These are phyloP conservation scores for Pleomassaria siparia DNA, from an alignment of 2,329 filamentous ascomycete genomes.

Conservation along the genomic window DNA sequence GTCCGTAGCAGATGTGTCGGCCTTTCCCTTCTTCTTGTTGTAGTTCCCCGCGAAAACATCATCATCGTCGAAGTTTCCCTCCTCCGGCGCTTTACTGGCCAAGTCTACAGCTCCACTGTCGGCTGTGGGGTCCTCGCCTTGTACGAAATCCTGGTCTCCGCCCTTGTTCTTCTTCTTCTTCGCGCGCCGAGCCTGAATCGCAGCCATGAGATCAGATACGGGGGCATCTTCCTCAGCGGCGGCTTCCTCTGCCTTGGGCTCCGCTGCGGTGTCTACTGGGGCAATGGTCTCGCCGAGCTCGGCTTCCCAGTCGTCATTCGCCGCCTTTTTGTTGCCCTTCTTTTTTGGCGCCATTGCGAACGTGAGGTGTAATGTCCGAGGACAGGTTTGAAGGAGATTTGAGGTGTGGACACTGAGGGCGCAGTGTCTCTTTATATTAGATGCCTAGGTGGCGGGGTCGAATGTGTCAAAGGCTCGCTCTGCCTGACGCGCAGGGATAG, in stretches of 20 bases:
- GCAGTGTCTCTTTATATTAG: neutral
- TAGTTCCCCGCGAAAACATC: constrained; percentile 79
- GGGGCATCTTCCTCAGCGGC: constrained; percentile 53
- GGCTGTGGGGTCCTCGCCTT: constrained; percentile 61
- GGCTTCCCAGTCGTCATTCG: constrained; percentile 94
- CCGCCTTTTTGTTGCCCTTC: constrained; percentile 84
- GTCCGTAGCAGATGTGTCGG: constrained; percentile 31
- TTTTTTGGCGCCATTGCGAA: constrained; percentile 86
- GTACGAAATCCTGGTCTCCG: constrained; percentile 67
- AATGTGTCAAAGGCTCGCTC: neutral
- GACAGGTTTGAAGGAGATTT: neutral
- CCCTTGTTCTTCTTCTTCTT: constrained; percentile 84
- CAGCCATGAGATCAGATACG: constrained; percentile 52
- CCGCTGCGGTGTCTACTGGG: constrained; percentile 57
- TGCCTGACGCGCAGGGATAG: neutral
- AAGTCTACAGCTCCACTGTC: constrained; percentile 52
- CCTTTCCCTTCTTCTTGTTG: constrained; percentile 68
- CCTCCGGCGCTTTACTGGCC: constrained; percentile 71
- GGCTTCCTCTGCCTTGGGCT: constrained; percentile 27
- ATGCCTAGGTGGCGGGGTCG: constrained; percentile 8
- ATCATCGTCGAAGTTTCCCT: constrained; percentile 69
- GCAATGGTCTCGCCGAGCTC: constrained; percentile 80
- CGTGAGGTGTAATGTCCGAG: constrained; percentile 4
- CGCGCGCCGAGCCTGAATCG: constrained; percentile 56
- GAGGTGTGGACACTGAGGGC: neutral